Conservation (phyloP, 768 basidiomycete genomes). For the Lanmaoa pseudosensibilis region DNA sequence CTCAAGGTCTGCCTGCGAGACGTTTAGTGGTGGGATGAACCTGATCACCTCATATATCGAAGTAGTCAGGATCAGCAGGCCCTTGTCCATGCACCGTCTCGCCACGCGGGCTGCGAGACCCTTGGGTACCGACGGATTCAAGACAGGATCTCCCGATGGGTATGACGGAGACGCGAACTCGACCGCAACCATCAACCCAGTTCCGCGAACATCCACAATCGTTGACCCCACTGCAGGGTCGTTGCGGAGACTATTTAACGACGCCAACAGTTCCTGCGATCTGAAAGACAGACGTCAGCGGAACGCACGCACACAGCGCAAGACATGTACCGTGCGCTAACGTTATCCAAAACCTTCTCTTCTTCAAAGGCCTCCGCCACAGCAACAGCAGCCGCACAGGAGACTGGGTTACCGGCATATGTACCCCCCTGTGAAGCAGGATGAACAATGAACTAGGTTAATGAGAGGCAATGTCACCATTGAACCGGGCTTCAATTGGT, state of each 20-base stretch:
- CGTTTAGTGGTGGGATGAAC: constrained; percentile 92
- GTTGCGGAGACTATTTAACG: constrained; percentile 56
- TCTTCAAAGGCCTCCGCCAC: constrained; percentile 74
- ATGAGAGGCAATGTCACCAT: constrained; percentile 49
- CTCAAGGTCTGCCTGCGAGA: constrained; percentile 70
- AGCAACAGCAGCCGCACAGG: constrained; percentile 88
- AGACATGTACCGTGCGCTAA: constrained; percentile 58
- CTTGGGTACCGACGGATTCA: constrained; percentile 39
- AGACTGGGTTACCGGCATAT: constrained; percentile 89
- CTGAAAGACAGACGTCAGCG: constrained; percentile 36
- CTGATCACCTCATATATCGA: constrained; percentile 84
- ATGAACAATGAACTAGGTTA: constrained; percentile 7
- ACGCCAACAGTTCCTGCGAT: constrained; percentile 68
- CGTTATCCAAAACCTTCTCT: constrained; percentile 83
- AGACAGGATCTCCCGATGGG: constrained; percentile 49
- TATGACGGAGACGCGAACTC: constrained; percentile 70
- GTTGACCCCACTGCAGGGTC: constrained; percentile 50
- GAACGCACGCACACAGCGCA: not conserved
- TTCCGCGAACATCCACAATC: constrained; percentile 86
- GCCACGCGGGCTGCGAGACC: constrained; percentile 70
- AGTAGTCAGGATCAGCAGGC: constrained; percentile 85
- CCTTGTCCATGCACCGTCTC: constrained; percentile 81
- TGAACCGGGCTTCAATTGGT: constrained; percentile 73
- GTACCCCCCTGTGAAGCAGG: constrained; percentile 64
- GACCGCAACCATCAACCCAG: constrained; percentile 86